phyloP scores from a whole-genome alignment of 2,329 filamentous ascomycete genomes.

The Chrysosphaeria jannelii region DNA sequence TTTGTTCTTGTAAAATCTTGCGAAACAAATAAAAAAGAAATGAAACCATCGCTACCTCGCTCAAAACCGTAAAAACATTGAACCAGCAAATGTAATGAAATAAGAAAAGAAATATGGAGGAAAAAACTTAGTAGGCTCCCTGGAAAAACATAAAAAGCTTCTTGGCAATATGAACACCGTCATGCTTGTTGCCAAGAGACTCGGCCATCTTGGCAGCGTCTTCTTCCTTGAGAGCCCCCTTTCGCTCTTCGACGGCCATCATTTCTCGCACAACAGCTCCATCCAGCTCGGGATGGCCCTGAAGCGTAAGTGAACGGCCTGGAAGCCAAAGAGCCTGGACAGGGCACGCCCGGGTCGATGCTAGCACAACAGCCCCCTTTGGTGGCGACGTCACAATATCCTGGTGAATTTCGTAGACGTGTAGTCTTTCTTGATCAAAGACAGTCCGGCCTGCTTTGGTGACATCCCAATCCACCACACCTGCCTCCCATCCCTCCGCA shows the following conservation, averaged over 20 bases:
- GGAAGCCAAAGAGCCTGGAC: slow-evolving; percentile 57
- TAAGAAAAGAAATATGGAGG: too few species aligned
- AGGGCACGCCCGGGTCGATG: slow-evolving; percentile 30
- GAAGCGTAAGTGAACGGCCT: slow-evolving; percentile 38
- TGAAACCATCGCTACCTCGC: too few species aligned
- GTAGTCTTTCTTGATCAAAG: slow-evolving; percentile 27
- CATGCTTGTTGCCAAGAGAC: slow-evolving; percentile 36
- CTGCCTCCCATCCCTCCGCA: slow-evolving; percentile 51
- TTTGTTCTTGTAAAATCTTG: too few species aligned
- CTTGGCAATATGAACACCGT: slow-evolving; percentile 45
- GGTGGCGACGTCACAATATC: slow-evolving; percentile 43
- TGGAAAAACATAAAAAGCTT: too few species aligned
- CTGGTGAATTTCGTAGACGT: slow-evolving; percentile 63
- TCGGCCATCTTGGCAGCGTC: slow-evolving; percentile 36
- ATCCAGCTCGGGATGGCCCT: slow-evolving; percentile 69
- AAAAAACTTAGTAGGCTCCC: too few species aligned
- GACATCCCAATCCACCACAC: slow-evolving; percentile 37
- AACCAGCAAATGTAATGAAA: too few species aligned
- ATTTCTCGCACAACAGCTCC: slow-evolving; percentile 39
- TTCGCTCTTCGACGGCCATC: slow-evolving; percentile 27
- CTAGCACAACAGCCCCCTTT: slow-evolving; percentile 27
- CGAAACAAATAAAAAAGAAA: too few species aligned
- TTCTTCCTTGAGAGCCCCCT: slow-evolving; percentile 39
- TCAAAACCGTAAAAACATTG: too few species aligned
- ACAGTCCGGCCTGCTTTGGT: slow-evolving; percentile 39